These are phyloP conservation scores for Backusella sp. DNA, from an alignment of 192 early-diverging fungal species.

Conservation along the genomic window DNA sequence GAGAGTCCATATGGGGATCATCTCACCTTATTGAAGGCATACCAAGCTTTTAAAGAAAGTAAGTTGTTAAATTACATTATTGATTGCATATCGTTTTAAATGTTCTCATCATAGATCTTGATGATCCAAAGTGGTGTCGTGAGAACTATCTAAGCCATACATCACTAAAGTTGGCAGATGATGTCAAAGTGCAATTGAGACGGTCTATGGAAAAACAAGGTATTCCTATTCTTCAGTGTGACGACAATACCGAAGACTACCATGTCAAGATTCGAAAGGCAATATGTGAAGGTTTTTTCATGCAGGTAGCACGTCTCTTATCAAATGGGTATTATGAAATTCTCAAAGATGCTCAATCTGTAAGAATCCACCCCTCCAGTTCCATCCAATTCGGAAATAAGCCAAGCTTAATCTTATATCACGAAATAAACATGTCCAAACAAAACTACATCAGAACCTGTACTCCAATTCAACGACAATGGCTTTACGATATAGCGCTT, in stretches of 20 bases:
- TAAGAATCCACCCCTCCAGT: conserved; percentile 90
- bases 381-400: conserved; percentile 61
- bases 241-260: conserved; percentile 69
- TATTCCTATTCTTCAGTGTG: neutral
- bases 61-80: conserved; percentile 23
- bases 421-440: conserved; percentile 96
- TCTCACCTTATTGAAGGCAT: conserved; percentile 93
- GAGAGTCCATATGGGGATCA: conserved; percentile 95
- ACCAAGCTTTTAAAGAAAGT: conserved; percentile 81
- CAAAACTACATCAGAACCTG: conserved; percentile 95
- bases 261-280: conserved; percentile 89
- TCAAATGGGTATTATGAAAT: conserved; percentile 88
- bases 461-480: conserved; percentile 84
- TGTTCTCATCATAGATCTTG: conserved; percentile 33
- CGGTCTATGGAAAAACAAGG: conserved; percentile 71
- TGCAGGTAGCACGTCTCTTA: conserved; percentile 96
- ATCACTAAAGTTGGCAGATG: conserved; percentile 87
- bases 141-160: conserved; percentile 91
- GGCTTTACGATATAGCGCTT: conserved; percentile 80
- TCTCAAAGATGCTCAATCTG: conserved; percentile 94
- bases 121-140: conserved; percentile 88
- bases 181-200: conserved; percentile 85
- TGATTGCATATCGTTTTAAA: neutral
- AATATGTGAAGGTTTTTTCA: conserved; percentile 91
- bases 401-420: conserved; percentile 97